A percentile compares a stretch with the other conserved stretches of the same genome.
These are phyloP conservation scores for Uncinocarpus reesii DNA, from an alignment of 2,329 filamentous ascomycete genomes.

Conservation along the genomic window DNA sequence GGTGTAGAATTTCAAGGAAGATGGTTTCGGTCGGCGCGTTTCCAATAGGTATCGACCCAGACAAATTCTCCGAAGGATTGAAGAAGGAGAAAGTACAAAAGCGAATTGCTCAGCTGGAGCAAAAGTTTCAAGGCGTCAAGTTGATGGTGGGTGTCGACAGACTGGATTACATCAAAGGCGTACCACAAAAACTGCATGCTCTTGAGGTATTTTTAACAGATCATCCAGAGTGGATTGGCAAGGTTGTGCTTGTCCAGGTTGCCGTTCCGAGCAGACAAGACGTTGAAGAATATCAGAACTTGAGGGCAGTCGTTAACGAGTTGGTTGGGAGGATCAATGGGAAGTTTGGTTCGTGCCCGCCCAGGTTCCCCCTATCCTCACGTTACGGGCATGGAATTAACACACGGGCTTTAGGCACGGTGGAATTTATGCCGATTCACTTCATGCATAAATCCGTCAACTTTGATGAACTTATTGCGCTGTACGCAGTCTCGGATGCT, in stretches of 20 bases:
- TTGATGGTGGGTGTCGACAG: constrained; percentile 94
- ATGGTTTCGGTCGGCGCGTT: constrained; percentile 89
- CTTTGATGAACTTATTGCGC: constrained; percentile 86
- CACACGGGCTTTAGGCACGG: constrained; percentile 49
- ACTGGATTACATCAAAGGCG: constrained; percentile 96
- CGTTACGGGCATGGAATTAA: constrained; percentile 3
- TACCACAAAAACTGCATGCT: constrained; percentile 93
- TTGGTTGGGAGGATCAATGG: constrained; percentile 95
- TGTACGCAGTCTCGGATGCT: constrained; percentile 85
- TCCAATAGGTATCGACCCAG: constrained; percentile 94
- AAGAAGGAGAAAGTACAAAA: constrained; percentile 77
- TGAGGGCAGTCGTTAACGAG: constrained; percentile 91
- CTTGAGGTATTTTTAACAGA: constrained; percentile 94
- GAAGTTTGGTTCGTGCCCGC: constrained; percentile 56
- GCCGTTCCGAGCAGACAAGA: constrained; percentile 90
- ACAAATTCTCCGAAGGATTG: constrained; percentile 85
- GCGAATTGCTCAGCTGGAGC: constrained; percentile 70
- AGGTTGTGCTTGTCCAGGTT: constrained; percentile 91
- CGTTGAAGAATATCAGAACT: constrained; percentile 95
- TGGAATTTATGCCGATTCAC: constrained; percentile 98
- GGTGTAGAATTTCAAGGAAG: constrained; percentile 84
- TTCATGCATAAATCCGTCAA: constrained; percentile 94
- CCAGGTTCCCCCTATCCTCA: background rate
- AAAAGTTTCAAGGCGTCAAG: constrained; percentile 92
- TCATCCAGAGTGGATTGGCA: constrained; percentile 95